Conservation (phyloP, 139 green algal genomes). For the Helicosporidium sp. region DNA sequence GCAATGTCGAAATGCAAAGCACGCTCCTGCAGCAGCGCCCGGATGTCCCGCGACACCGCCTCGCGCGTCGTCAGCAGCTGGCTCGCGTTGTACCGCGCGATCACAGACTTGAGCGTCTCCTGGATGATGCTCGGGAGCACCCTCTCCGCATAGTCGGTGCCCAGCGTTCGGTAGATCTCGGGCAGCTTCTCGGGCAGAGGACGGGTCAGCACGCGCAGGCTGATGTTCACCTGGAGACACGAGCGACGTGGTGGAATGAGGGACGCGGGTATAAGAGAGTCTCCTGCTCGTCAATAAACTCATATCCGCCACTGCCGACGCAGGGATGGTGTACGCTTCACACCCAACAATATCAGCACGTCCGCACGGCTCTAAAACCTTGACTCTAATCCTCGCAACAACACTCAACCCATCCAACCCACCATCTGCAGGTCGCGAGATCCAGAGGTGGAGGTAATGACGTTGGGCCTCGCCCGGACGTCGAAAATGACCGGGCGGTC, state of each 20-base stretch:
- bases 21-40: conserved; percentile 69
- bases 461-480: conserved; percentile 77
- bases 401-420: neutral
- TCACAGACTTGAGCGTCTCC: conserved; percentile 45
- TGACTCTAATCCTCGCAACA: too few species aligned
- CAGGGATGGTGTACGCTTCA: too few species aligned
- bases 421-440: conserved; percentile 95
- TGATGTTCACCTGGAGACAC: conserved; percentile 82
- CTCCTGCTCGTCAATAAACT: too few species aligned
- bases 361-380: too few species aligned
- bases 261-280: too few species aligned
- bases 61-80: conserved; percentile 95
- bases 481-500: conserved; percentile 93
- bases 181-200: conserved; percentile 67
- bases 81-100: conserved; percentile 90
- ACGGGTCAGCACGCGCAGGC: conserved; percentile 83
- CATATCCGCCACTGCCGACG: too few species aligned
- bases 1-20: conserved; percentile 87
- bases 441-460: conserved; percentile 75
- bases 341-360: too few species aligned
- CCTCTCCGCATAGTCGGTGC: conserved; percentile 78
- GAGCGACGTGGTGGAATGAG: too few species aligned
- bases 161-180: conserved; percentile 81
- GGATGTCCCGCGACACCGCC: conserved; percentile 80
- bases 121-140: conserved; percentile 96